Evolutionary conservation across 257 asterid species (phyloP).

Genomic region (Leonotis leonurus): DNA sequence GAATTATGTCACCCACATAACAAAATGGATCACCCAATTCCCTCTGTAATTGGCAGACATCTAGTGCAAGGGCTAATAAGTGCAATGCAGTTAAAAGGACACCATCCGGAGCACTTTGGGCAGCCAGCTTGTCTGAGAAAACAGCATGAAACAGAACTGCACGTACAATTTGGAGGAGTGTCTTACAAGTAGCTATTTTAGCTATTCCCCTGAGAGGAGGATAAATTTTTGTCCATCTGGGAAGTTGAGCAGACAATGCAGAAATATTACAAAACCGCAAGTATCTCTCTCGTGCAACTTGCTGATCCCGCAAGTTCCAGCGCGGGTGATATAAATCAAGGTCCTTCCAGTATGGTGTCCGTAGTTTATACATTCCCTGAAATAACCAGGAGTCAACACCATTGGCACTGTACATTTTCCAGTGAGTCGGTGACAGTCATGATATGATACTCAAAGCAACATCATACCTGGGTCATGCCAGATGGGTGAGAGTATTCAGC

Average conservation of each 20-base stretch:
- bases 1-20: constrained; percentile 49
- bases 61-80: constrained; percentile 75
- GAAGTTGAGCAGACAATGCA: constrained; percentile 77
- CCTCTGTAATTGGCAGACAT: constrained; percentile 58
- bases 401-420: neutral
- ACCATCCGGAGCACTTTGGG: constrained; percentile 79
- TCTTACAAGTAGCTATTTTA: constrained; percentile 77
- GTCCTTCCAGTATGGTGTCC: constrained; percentile 68
- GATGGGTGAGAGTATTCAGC: constrained; percentile 92
- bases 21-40: constrained; percentile 47
- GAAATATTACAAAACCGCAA: constrained; percentile 72
- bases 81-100: constrained; percentile 78
- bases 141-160: constrained; percentile 77
- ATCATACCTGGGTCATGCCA: constrained; percentile 86
- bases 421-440: neutral
- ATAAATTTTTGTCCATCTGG: constrained; percentile 78
- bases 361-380: constrained; percentile 90
- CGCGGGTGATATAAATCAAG: constrained; percentile 95
- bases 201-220: constrained; percentile 80
- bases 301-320: constrained; percentile 86
- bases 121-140: constrained; percentile 41
- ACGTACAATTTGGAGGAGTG: constrained; percentile 64
- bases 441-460: constrained; percentile 7
- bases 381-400: constrained; percentile 19
- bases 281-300: constrained; percentile 91